These are phyloP conservation scores for Cutaneotrichosporon curvatum DNA, from an alignment of 1,284 basidiomycete genomes.

Conservation along the genomic window DNA sequence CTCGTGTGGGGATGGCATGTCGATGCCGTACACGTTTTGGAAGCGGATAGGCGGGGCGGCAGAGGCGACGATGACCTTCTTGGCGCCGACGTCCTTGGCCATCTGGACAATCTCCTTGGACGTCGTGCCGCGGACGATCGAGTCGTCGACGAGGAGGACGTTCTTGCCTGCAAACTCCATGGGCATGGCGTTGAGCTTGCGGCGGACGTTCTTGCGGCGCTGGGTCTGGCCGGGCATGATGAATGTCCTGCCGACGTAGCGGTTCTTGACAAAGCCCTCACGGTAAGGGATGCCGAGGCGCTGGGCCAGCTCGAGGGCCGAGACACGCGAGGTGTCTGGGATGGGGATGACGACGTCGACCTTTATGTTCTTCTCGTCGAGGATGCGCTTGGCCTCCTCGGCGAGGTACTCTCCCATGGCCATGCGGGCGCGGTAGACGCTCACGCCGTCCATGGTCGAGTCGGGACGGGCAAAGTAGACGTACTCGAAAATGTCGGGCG, in stretches of 20 bases:
- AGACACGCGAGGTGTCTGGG: constrained; percentile 93
- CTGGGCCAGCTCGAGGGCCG: constrained; percentile 91
- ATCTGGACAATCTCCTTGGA: constrained; percentile 99
- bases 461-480: constrained; percentile 99
- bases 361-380: constrained; percentile 60
- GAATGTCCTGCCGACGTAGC: constrained; percentile 96
- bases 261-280: constrained; percentile 98
- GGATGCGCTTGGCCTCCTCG: constrained; percentile 69
- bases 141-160: constrained; percentile 95
- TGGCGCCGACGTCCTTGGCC: constrained; percentile 99
- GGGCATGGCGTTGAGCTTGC: constrained; percentile 99
- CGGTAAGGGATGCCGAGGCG: constrained; percentile 84
- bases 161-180: constrained; percentile 89
- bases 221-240: constrained; percentile 99
- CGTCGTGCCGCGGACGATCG: constrained; percentile 96
- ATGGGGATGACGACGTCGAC: constrained; percentile 98
- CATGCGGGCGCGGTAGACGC: constrained; percentile 96
- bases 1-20: constrained; percentile 94
- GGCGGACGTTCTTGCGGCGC: constrained; percentile 80
- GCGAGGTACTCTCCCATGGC: constrained; percentile 98
- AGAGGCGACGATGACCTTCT: constrained; percentile 91
- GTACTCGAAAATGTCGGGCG: constrained; percentile 99
- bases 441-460: constrained; percentile 94
- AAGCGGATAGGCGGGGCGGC: constrained; percentile 74
- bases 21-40: constrained; percentile 98